A percentile compares a stretch with the other conserved stretches of the same genome.
These are phyloP conservation scores for Fusarium multiceps DNA, from an alignment of 2,329 filamentous ascomycete species.

Conservation along the genomic window DNA sequence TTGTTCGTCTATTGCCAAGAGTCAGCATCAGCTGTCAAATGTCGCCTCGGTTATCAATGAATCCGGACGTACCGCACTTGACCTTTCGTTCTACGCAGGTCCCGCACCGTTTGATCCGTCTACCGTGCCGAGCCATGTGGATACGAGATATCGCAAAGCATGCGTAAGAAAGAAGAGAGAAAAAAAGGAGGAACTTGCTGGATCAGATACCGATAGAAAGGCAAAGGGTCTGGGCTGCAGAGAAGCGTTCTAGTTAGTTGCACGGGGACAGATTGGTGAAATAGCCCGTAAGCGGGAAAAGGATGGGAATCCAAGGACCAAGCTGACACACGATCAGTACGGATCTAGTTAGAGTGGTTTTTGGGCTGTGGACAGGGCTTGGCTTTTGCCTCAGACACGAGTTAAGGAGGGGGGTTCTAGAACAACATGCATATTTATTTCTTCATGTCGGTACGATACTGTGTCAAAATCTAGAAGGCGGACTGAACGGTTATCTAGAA, in stretches of 20 bases:
- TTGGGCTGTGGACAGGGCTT: not conserved
- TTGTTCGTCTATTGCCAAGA: slow-evolving; percentile 11
- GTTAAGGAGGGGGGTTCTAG: not conserved
- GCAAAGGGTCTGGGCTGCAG: slow-evolving; percentile 4
- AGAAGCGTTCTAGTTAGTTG: not conserved
- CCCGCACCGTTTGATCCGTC: slow-evolving; percentile 30
- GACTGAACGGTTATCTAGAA: not conserved
- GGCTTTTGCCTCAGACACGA: not conserved
- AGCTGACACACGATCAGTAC: slow-evolving; percentile 5
- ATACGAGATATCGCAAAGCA: not conserved
- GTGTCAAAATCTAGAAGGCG: no score
- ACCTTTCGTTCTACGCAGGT: slow-evolving; percentile 35
- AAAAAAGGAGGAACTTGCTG: not conserved
- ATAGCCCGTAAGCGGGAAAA: slow-evolving; percentile 26
- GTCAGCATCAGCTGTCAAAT: not conserved
- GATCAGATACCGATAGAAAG: not conserved
- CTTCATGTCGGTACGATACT: not conserved
- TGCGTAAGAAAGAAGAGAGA: not conserved
- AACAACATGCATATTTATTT: not conserved
- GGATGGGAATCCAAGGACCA: not conserved
- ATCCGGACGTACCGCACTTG: slow-evolving; percentile 21
- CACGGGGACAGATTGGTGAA: slow-evolving; percentile 21
- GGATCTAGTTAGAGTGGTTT: slow-evolving; percentile 11
- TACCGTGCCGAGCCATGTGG: slow-evolving; percentile 28
- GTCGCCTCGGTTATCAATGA: not conserved